A percentile compares a stretch with the other conserved stretches of the same genome.
phyloP scores from a whole-genome alignment of 2,329 filamentous ascomycete species.

The Xylariaceae sp. region DNA sequence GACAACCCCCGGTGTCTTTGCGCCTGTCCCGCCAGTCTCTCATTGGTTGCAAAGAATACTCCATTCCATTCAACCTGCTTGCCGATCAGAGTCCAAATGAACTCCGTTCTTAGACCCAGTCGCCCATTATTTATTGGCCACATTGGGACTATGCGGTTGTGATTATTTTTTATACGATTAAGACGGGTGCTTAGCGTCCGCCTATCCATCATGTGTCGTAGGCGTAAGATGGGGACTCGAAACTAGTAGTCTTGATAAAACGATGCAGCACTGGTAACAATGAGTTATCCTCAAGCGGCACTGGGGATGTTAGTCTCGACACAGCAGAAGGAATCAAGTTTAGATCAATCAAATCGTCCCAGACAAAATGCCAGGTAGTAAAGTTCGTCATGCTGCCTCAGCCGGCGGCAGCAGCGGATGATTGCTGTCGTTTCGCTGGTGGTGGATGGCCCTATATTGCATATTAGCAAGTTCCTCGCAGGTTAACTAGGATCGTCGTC shows the following conservation, averaged over 20 bases:
- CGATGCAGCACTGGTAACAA: not conserved
- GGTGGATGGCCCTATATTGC: constrained; percentile 38
- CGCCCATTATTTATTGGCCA: constrained; percentile 2
- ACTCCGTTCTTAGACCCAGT: constrained; percentile 1
- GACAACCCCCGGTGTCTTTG: constrained; percentile 4
- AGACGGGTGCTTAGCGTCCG: not conserved
- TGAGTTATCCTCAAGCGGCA: not conserved
- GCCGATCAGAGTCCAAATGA: not conserved
- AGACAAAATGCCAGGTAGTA: constrained; percentile 1
- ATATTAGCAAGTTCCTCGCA: constrained; percentile 35
- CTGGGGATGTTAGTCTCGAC: constrained; percentile 24
- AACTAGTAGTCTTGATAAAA: not conserved
- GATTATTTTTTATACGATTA: not conserved
- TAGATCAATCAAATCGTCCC: constrained; percentile 9
- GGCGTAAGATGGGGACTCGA: not conserved
- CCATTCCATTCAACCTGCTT: constrained; percentile 8
- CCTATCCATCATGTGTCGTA: not conserved
- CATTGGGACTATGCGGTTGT: not conserved
- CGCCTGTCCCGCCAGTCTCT: not conserved
- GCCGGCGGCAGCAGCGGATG: constrained; percentile 38
- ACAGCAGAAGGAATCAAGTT: constrained; percentile 6
- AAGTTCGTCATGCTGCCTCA: constrained; percentile 26
- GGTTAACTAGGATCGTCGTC: constrained; percentile 18
- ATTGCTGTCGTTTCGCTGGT: constrained; percentile 45
- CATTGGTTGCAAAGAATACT: constrained; percentile 5